Evolutionary conservation across 1,284 basidiomycete species (phyloP), one percentile per base, ranked within the genome.

Genomic region (Leccinum discolor): DNA sequence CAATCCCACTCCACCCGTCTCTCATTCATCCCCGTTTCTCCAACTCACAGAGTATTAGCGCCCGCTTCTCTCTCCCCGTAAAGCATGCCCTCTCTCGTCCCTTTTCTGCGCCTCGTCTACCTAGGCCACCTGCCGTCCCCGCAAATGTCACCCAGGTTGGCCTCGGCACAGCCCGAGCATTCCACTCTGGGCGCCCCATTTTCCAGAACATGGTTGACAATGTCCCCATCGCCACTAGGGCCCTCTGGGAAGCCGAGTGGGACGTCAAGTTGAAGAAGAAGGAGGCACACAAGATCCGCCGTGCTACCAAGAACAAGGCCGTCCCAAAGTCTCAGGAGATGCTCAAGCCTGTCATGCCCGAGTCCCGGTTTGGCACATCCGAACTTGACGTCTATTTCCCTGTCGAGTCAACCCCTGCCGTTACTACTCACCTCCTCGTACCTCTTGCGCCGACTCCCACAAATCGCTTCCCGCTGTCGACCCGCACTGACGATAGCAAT

Each of bases 141-240:
- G 80, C 83, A 7, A 80, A 83, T 57, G 78, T 87, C 21, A 76
- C 84, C 0, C 87, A 92, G 67, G 84, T 93, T 26, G 91, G 91
- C 8, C 80, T 93, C 1, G 90, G 90, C 38, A 85, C 84, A 0
- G 89, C 88, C 1, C 81, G 91, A 59, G 91, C 88, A 72, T 93
- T 93, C 77, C 86, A 86, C 32, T 86, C 88, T 4, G 83, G 81
- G 7, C 84, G 90, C 2, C 89, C 91, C 4, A 83, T 93, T 62
- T 93, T 93, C 81, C 88, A 92, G 75, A 87, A 89, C 72, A 75
- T 93, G 32, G 85, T 85, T 2, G 86, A 93, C 74, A 93, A 93
- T 73, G 87, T 92, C 2, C 91, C 91, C 7, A 78, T 93, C 21
- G 82, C 85, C 0, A 86, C 83, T 10, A 84, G 91, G 42, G 86